These are phyloP conservation scores for Psilocybe cubensis DNA, from an alignment of 768 basidiomycete genomes.

Conservation along the genomic window DNA sequence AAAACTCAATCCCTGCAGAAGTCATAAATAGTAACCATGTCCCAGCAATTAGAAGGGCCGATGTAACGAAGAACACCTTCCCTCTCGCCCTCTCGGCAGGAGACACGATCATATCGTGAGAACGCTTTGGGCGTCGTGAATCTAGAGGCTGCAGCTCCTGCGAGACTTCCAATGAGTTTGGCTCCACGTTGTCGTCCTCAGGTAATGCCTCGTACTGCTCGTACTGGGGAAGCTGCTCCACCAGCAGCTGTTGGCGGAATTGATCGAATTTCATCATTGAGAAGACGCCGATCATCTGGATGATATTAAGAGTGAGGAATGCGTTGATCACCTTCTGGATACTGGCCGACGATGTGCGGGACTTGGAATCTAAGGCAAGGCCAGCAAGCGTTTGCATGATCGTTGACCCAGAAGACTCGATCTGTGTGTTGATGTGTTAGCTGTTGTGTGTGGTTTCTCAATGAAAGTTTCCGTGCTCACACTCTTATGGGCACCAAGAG, in stretches of 20 bases:
- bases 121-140: not conserved
- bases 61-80: slow-evolving; percentile 7
- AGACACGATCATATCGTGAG: slow-evolving; percentile 1
- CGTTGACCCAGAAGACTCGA: slow-evolving; percentile 13
- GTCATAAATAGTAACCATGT: slow-evolving; percentile 10
- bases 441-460: not conserved
- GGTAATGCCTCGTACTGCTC: slow-evolving; percentile 8
- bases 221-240: not conserved
- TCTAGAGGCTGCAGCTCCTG: slow-evolving; percentile 2
- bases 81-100: slow-evolving; percentile 3
- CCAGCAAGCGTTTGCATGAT: slow-evolving; percentile 14
- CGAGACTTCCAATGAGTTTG: not conserved
- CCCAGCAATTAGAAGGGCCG: not conserved
- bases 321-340: slow-evolving; percentile 15
- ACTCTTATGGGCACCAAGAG: slow-evolving; percentile 15
- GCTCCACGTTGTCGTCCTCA: not conserved
- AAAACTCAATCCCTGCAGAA: slow-evolving; percentile 8
- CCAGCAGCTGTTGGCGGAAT: not conserved
- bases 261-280: slow-evolving; percentile 12
- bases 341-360: not conserved
- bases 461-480: slow-evolving; percentile 1
- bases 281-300: slow-evolving; percentile 10
- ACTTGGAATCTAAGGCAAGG: slow-evolving; percentile 6
- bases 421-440: not conserved
- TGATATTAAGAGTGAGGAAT: slow-evolving; percentile 10